phyloP scores from a whole-genome alignment of 129 eudicot species.

The Centrapalus pauciflorus region DNA sequence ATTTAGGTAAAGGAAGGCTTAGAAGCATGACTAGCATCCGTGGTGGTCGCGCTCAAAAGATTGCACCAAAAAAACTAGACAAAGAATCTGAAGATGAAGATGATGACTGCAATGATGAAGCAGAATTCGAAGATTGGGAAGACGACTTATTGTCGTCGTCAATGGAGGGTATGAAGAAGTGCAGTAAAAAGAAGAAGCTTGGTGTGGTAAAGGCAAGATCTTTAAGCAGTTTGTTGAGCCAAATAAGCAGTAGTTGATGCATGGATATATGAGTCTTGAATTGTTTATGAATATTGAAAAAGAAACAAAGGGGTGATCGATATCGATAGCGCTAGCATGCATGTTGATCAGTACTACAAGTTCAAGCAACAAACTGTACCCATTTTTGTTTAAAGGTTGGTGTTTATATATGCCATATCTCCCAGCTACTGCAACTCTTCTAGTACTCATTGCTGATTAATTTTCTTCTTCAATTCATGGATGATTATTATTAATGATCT shows the following conservation, averaged over 20 bases:
- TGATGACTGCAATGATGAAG: slow-evolving; percentile 6
- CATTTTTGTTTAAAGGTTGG: too few species aligned
- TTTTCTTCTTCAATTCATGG: too few species aligned
- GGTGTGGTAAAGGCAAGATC: slow-evolving; percentile 89
- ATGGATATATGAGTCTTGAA: background rate
- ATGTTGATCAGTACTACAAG: too few species aligned
- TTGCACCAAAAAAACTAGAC: slow-evolving; percentile 14
- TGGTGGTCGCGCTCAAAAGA: background rate
- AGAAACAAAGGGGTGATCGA: background rate
- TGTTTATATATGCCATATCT: too few species aligned
- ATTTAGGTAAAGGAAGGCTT: slow-evolving; percentile 84
- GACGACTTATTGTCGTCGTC: slow-evolving; percentile 18
- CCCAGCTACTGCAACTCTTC: too few species aligned
- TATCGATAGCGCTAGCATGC: too few species aligned
- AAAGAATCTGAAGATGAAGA: slow-evolving; percentile 6
- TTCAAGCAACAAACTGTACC: too few species aligned
- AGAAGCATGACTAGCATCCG: slow-evolving; percentile 46
- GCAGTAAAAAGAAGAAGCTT: slow-evolving; percentile 39
- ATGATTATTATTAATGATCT: too few species aligned
- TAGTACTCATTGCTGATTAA: too few species aligned
- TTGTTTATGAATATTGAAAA: background rate
- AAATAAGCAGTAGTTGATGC: slow-evolving; percentile 28
- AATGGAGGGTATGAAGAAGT: slow-evolving; percentile 11
- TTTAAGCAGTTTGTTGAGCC: slow-evolving; percentile 69
- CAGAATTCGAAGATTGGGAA: slow-evolving; percentile 16